Evolutionary conservation across 2,329 filamentous ascomycete genomes (phyloP).

Genomic region (Diaporthe sp.): DNA sequence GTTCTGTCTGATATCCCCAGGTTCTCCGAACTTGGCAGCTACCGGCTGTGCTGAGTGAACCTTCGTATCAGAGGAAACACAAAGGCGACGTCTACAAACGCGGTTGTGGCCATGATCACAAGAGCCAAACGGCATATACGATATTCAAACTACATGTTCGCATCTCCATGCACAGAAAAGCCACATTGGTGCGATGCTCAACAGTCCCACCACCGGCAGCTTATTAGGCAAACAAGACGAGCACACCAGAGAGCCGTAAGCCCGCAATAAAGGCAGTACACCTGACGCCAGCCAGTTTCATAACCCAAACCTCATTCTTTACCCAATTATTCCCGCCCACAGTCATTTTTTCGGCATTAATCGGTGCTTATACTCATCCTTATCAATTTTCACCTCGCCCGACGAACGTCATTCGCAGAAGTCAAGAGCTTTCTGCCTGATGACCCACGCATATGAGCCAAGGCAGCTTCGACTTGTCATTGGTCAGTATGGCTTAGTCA

Average conservation of each 20-base stretch:
- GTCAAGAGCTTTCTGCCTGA: constrained; percentile 14
- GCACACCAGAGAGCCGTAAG: background rate
- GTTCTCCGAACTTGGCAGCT: background rate
- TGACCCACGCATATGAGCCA: constrained; percentile 38
- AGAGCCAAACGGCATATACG: constrained; percentile 21
- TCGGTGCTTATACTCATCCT: no score
- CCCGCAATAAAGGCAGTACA: background rate
- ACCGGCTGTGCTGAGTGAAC: background rate
- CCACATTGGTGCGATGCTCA: constrained; percentile 7
- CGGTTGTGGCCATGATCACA: constrained; percentile 14
- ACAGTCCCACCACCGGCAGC: constrained; percentile 9
- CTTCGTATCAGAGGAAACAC: constrained; percentile 12
- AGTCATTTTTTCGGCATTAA: background rate
- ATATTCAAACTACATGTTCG: constrained; percentile 28
- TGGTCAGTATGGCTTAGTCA: constrained; percentile 42
- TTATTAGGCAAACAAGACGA: constrained; percentile 38
- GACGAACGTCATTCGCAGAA: background rate
- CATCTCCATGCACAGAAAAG: constrained; percentile 26
- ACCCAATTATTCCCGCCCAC: background rate
- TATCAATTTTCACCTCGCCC: background rate
- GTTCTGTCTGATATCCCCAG: background rate
- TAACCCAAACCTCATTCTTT: background rate
- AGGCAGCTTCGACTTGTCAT: constrained; percentile 40
- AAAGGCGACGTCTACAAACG: constrained; percentile 21
- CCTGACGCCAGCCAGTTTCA: constrained; percentile 3